Evolutionary conservation across 164 flowering plant species (phyloP).

Genomic region (Liriodendron chinense): DNA sequence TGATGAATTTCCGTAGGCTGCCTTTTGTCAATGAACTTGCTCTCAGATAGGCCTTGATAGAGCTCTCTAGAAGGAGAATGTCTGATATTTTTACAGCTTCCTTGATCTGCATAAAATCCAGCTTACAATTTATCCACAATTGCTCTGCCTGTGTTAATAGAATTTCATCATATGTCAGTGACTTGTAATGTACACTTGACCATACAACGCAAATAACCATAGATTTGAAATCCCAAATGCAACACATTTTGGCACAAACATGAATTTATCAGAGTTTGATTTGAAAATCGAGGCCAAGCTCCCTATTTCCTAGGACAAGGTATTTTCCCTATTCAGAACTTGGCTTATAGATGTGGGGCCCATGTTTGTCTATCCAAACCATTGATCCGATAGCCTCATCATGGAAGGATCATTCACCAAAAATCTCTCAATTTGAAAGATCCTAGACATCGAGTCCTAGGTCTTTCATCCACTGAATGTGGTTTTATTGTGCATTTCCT

Average conservation of each 20-base stretch:
- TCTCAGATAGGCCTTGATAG: conserved; percentile 15
- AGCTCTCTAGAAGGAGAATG: conserved; percentile 18
- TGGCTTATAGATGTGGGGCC: too few species aligned
- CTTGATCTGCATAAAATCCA: conserved; percentile 33
- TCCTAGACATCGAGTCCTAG: too few species aligned
- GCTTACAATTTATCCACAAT: conserved; percentile 47
- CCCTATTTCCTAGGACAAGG: too few species aligned
- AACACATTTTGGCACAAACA: neutral
- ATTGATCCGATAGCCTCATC: too few species aligned
- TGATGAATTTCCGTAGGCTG: conserved; percentile 31
- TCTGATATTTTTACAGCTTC: conserved; percentile 32
- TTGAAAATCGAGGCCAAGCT: neutral
- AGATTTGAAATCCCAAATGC: neutral
- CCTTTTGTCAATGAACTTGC: conserved; percentile 18
- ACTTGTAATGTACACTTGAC: neutral
- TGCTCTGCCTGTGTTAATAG: conserved; percentile 44
- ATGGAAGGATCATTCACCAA: too few species aligned
- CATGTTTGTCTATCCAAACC: too few species aligned
- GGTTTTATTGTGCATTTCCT: too few species aligned
- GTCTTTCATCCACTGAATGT: too few species aligned
- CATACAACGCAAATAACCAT: neutral
- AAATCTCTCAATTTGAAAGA: too few species aligned
- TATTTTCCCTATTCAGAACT: too few species aligned
- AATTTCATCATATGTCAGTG: conserved; percentile 1
- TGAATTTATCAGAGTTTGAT: neutral